phyloP scores from a whole-genome alignment of 2,329 filamentous ascomycete genomes.

The Verticillium longisporum region DNA sequence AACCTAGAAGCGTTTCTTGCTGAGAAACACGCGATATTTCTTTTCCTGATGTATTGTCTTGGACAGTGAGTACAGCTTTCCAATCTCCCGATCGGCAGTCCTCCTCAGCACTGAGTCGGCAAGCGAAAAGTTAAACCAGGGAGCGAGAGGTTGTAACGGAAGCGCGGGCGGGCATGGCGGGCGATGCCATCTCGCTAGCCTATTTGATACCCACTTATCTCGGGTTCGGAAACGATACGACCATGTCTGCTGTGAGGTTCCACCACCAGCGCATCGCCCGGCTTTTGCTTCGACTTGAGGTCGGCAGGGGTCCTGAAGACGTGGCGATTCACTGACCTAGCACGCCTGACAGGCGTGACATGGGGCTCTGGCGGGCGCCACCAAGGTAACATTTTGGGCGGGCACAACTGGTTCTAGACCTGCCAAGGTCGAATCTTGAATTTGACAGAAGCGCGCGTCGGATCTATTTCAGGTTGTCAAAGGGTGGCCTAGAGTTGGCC shows the following conservation, averaged over 20 bases:
- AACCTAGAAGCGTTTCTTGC: neutral
- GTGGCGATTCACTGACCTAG: neutral
- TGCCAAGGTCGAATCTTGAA: neutral
- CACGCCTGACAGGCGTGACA: neutral
- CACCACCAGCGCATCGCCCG: neutral
- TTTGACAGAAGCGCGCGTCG: slow-evolving; percentile 23
- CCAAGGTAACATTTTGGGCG: neutral
- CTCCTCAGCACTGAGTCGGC: neutral
- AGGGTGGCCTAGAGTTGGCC: neutral
- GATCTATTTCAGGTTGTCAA: neutral
- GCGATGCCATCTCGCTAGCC: neutral
- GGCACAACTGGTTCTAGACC: neutral
- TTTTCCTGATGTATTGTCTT: too few relatives aligned
- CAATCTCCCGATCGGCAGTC: neutral
- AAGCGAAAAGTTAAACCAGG: neutral
- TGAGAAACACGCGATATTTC: neutral
- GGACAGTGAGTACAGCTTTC: too few relatives aligned
- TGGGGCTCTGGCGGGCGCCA: neutral
- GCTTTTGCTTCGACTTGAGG: too few relatives aligned
- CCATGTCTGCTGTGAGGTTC: neutral
- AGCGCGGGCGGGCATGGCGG: neutral
- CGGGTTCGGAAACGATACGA: neutral
- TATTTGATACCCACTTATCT: neutral
- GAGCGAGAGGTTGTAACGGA: neutral
- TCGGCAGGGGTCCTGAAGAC: neutral